Conservation (phyloP, 176 grass and related monocot genomes). For the Cymbopogon citratus region DNA sequence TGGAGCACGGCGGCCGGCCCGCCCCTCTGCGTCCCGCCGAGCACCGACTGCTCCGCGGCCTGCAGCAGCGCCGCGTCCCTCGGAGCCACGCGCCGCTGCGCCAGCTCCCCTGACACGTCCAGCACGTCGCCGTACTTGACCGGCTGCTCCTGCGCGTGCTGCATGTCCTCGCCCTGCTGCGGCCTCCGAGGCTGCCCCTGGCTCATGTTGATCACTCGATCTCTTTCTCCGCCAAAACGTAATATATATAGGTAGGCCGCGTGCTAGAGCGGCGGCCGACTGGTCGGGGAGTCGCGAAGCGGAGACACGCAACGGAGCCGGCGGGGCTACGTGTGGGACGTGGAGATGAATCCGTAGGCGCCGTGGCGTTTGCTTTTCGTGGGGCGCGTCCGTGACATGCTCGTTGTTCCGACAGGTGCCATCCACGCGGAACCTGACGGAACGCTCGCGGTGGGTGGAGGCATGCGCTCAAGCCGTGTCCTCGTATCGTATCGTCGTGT, state of each 20-base stretch:
- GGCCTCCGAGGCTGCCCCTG: constrained; percentile 46
- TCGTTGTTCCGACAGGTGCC: not conserved
- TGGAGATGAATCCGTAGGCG: not conserved
- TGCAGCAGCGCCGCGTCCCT: constrained; percentile 61
- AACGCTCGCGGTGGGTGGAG: not conserved
- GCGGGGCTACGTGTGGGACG: not conserved
- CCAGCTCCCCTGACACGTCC: constrained; percentile 37
- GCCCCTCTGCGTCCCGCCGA: constrained; percentile 39
- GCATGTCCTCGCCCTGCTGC: not conserved
- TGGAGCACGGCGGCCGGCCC: constrained; percentile 37
- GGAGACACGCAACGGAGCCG: not conserved
- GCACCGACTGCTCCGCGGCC: constrained; percentile 39
- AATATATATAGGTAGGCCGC: not conserved
- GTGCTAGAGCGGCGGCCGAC: not conserved
- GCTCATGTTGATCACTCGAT: constrained; percentile 33
- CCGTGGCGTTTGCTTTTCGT: not conserved
- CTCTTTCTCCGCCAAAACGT: not conserved
- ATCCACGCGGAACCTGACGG: not conserved
- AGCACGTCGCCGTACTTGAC: constrained; percentile 67
- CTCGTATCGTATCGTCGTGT: too few species aligned
- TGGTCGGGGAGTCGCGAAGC: not conserved
- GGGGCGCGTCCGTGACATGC: not conserved
- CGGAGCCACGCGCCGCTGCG: constrained; percentile 37
- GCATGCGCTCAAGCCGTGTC: not conserved
- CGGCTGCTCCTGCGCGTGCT: not conserved